Percentiles rank a stretch among this genome's conserved stretches.
Conservation (phyloP, 805 yeast genomes). For the Candida dajiaensis region DNA sequence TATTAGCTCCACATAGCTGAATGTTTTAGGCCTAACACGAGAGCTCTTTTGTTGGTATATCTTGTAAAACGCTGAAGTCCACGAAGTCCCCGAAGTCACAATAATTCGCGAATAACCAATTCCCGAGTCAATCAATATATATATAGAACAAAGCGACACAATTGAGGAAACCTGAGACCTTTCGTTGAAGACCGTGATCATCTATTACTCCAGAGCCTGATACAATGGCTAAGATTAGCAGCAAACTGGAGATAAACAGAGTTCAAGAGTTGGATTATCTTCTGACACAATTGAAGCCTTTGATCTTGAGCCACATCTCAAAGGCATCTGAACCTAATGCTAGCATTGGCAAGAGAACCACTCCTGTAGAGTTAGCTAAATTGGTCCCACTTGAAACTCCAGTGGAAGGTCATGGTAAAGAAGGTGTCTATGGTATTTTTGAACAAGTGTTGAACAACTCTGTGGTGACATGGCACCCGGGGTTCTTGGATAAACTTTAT, state of each 20-base stretch:
- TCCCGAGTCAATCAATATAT: too few relatives aligned
- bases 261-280: conserved; percentile 52
- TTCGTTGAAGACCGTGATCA: too few relatives aligned
- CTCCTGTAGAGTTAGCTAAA: conserved; percentile 42
- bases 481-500: conserved; percentile 76
- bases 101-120: neutral
- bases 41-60: too few relatives aligned
- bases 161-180: too few relatives aligned
- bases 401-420: conserved; percentile 32
- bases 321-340: conserved; percentile 37
- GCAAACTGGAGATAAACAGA: conserved; percentile 41
- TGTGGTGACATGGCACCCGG: conserved; percentile 83
- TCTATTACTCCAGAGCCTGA: neutral
- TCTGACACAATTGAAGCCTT: conserved; percentile 43
- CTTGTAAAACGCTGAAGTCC: too few relatives aligned
- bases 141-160: too few relatives aligned
- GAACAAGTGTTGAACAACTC: conserved; percentile 58
- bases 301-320: conserved; percentile 49
- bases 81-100: too few relatives aligned
- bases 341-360: conserved; percentile 45
- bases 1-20: too few relatives aligned
- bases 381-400: conserved; percentile 31
- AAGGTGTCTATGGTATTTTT: conserved; percentile 42
- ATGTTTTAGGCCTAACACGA: too few relatives aligned
- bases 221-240: conserved; percentile 20